Evolutionary conservation across 208 protist genomes (phyloP).

Genomic region (Wallacemonas sp.): DNA sequence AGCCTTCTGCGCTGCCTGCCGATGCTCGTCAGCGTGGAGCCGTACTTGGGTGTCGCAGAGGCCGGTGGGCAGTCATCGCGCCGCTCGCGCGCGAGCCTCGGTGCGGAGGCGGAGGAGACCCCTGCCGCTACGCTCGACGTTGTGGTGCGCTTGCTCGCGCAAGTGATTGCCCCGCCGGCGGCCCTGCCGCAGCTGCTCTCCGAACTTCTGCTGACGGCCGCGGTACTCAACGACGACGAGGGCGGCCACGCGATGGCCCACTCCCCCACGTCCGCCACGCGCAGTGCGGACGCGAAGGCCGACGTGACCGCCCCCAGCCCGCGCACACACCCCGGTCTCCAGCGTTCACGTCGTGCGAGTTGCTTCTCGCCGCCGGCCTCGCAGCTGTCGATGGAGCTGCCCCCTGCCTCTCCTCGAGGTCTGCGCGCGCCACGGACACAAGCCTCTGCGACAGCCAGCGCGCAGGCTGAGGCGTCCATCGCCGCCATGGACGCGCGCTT

Average conservation of each 20-base stretch:
- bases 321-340: neutral
- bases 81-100: too few relatives aligned
- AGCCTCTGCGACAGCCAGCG: too few relatives aligned
- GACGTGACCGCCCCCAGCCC: neutral
- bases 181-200: constrained; percentile 29
- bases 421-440: neutral
- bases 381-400: constrained; percentile 14
- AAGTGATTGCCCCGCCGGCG: constrained; percentile 38
- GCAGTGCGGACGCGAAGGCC: too few relatives aligned
- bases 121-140: constrained; percentile 22
- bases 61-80: too few relatives aligned
- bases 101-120: neutral
- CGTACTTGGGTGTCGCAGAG: neutral
- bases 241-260: too few relatives aligned
- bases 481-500: neutral
- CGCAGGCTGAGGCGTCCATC: neutral
- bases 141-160: constrained; percentile 40
- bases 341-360: constrained; percentile 49
- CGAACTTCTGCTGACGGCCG: constrained; percentile 17
- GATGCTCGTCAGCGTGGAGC: constrained; percentile 25
- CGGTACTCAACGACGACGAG: constrained; percentile 8
- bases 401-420: constrained; percentile 10
- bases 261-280: too few relatives aligned
- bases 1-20: constrained; percentile 50
- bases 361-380: constrained; percentile 47